Evolutionary conservation across 108 stramenopile species (phyloP).

Genomic region (Skeletonema tropicum): DNA sequence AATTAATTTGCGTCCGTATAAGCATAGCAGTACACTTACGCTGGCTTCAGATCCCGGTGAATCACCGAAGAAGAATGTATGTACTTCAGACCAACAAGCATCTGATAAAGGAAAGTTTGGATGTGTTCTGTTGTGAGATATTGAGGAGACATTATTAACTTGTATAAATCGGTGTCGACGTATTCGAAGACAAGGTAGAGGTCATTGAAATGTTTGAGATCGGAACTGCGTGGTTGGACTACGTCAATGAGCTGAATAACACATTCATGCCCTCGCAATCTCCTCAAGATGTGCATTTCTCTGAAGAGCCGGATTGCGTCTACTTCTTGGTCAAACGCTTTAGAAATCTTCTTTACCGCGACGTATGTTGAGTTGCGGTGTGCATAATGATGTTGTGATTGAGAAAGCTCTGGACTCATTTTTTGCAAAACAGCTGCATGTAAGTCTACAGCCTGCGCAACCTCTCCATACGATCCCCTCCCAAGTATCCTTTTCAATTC

Average conservation of each 20-base stretch:
- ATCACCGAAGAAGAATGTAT: constrained; percentile 94
- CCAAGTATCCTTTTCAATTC: constrained; percentile 87
- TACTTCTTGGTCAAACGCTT: constrained; percentile 93
- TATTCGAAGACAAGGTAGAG: constrained; percentile 93
- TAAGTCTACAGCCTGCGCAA: constrained; percentile 93
- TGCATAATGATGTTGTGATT: background rate
- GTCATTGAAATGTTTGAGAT: constrained; percentile 81
- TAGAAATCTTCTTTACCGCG: constrained; percentile 93
- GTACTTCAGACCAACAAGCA: constrained; percentile 93
- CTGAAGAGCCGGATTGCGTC: constrained; percentile 91
- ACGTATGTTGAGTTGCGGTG: constrained; percentile 68
- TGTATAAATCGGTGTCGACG: constrained; percentile 98
- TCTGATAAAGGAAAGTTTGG: constrained; percentile 97
- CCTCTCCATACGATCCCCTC: constrained; percentile 96
- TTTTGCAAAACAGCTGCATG: constrained; percentile 13
- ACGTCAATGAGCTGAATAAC: constrained; percentile 93
- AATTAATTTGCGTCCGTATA: no score
- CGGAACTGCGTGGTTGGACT: constrained; percentile 77
- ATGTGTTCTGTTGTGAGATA: constrained; percentile 98
- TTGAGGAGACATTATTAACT: constrained; percentile 98
- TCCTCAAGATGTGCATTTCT: constrained; percentile 94
- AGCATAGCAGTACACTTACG: no score
- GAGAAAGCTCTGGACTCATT: no score
- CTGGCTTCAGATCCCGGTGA: constrained; percentile 88
- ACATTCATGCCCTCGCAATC: constrained; percentile 86